Conservation (phyloP, 106 monocot genomes). For the Dendrobium huoshanense region DNA sequence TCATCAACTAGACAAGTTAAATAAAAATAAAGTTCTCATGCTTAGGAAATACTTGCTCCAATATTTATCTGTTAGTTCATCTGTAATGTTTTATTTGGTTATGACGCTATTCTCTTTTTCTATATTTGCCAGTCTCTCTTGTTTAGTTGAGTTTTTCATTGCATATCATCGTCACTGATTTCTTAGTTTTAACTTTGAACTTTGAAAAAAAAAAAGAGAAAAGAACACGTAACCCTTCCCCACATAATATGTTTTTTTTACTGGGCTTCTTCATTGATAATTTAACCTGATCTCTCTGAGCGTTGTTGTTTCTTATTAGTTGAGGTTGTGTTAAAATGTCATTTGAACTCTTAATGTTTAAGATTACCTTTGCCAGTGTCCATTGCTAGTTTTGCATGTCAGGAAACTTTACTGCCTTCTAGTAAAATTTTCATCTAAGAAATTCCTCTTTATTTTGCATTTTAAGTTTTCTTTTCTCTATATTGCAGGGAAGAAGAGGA, state of each 20-base stretch:
- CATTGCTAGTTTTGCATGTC: not conserved
- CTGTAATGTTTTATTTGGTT: not conserved
- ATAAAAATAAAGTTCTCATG: not conserved
- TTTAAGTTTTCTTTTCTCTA: not conserved
- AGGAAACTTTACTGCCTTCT: not conserved
- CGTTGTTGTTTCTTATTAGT: too few species aligned
- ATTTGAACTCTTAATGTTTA: not conserved
- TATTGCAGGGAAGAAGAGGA: slow-evolving; percentile 36
- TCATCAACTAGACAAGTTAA: not conserved
- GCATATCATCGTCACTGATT: too few species aligned
- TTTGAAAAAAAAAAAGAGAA: too few species aligned
- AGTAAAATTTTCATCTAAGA: not conserved
- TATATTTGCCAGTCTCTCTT: not conserved
- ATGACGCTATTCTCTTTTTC: not conserved
- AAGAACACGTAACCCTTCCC: too few species aligned
- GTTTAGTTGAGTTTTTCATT: not conserved
- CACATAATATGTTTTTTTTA: too few species aligned
- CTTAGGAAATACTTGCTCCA: not conserved
- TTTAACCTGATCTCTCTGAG: too few species aligned
- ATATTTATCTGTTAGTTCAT: not conserved
- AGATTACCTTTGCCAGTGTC: not conserved
- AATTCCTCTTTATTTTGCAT: not conserved
- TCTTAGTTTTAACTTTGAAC: too few species aligned
- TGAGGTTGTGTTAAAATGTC: not conserved
- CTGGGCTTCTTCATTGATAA: too few species aligned